Percentiles rank a stretch among this genome's conserved stretches.
Evolutionary conservation across 2,329 filamentous ascomycete species (phyloP).

Genomic region (Pseudopyrenochaeta lycopersici): DNA sequence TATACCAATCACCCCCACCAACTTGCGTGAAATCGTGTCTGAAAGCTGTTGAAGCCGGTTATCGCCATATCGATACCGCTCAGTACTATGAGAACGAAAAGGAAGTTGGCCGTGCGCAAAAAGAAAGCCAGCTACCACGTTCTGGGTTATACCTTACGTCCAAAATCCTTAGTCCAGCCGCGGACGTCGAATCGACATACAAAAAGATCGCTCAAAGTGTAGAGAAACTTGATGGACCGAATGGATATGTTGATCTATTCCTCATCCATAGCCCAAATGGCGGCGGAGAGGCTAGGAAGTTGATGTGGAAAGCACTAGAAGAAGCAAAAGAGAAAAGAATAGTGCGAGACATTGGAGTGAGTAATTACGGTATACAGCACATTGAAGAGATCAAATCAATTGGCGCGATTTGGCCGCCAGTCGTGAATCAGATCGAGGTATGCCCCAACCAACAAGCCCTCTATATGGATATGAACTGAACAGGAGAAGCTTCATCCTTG

Average conservation of each 20-base stretch:
- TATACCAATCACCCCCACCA: constrained; percentile 68
- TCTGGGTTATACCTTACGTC: constrained; percentile 74
- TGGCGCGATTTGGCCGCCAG: constrained; percentile 74
- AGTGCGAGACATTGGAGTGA: constrained; percentile 73
- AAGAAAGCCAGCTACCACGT: constrained; percentile 63
- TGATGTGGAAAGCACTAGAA: constrained; percentile 74
- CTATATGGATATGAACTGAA: neutral
- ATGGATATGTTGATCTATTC: constrained; percentile 76
- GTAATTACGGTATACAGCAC: constrained; percentile 74
- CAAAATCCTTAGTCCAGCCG: constrained; percentile 68
- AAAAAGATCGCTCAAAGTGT: constrained; percentile 68
- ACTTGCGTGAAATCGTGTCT: constrained; percentile 67
- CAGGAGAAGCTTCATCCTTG: constrained; percentile 72
- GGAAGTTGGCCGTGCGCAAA: constrained; percentile 72
- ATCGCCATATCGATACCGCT: constrained; percentile 73
- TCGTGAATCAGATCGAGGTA: constrained; percentile 78
- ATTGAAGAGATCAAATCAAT: constrained; percentile 74
- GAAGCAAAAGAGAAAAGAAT: constrained; percentile 67
- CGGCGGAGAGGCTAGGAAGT: constrained; percentile 64
- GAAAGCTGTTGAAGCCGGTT: constrained; percentile 65
- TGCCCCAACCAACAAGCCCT: constrained; percentile 26
- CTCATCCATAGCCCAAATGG: constrained; percentile 72
- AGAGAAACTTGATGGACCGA: constrained; percentile 62
- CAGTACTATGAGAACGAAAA: constrained; percentile 75
- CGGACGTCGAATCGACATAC: constrained; percentile 67